Conservation (phyloP, 169 alveolate genomes). For the Eimeria acervulina region DNA sequence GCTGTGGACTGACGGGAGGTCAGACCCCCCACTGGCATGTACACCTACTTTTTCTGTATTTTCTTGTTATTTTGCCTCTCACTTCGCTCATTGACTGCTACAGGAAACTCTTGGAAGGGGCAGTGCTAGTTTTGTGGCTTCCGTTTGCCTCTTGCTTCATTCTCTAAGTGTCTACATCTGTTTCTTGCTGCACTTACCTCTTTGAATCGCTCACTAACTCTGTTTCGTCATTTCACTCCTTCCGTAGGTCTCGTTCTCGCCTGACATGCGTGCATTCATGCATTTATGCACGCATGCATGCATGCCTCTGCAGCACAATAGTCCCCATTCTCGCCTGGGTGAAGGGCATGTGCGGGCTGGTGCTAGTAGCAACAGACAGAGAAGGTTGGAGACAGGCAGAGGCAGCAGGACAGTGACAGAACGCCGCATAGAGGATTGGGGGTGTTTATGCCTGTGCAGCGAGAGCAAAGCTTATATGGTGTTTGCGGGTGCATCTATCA, state of each 20-base stretch:
- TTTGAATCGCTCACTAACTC: neutral
- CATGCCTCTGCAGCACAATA: neutral
- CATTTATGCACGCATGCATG: neutral
- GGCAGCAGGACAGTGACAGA: neutral
- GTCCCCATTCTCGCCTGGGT: neutral
- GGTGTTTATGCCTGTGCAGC: neutral
- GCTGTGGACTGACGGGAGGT: constrained; percentile 88
- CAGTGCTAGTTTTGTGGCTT: neutral
- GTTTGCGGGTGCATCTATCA: neutral
- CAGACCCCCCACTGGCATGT: neutral
- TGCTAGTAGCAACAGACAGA: neutral
- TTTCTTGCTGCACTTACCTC: neutral
- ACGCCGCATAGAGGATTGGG: neutral
- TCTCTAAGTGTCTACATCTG: neutral
- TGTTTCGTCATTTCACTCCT: neutral
- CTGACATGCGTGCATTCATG: neutral
- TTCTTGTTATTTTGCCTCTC: neutral
- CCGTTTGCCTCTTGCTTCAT: neutral
- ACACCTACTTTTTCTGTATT: neutral
- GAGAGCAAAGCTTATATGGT: neutral
- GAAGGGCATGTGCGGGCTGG: neutral
- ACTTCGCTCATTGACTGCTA: neutral
- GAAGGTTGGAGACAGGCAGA: neutral
- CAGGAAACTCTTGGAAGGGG: neutral
- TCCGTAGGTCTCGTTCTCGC: neutral